These are phyloP conservation scores for Populus tremula DNA, from an alignment of 345 rosid genomes.

Conservation along the genomic window DNA sequence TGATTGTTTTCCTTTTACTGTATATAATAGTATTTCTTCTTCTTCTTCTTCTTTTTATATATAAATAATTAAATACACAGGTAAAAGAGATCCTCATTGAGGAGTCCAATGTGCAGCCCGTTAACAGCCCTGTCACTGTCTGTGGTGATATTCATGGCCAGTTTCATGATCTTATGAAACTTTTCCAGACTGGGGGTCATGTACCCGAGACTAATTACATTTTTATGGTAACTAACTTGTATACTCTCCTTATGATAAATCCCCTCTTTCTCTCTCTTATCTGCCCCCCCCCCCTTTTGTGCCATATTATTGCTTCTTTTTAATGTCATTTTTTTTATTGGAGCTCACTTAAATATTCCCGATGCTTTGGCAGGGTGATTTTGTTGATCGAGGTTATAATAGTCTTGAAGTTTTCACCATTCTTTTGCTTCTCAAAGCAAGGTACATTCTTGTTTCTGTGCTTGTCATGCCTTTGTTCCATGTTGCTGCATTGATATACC, in stretches of 20 bases:
- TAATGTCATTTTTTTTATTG: not conserved
- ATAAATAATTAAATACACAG: constrained; percentile 33
- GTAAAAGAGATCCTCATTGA: constrained; percentile 95
- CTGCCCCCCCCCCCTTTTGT: too few species aligned
- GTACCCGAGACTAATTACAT: constrained; percentile 98
- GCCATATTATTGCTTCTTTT: not conserved
- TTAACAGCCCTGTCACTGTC: constrained; percentile 98
- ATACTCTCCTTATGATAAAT: not conserved
- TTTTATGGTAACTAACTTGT: constrained; percentile 58
- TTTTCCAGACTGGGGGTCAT: constrained; percentile 97
- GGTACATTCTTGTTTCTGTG: constrained; percentile 35
- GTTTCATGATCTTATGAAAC: constrained; percentile 98
- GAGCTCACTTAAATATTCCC: constrained; percentile 8
- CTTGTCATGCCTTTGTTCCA: not conserved
- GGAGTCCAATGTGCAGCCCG: constrained; percentile 99
- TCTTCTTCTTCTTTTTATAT: not conserved
- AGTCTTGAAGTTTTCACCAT: constrained; percentile 96
- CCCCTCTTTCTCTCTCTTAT: too few species aligned
- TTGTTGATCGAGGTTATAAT: constrained; percentile 93
- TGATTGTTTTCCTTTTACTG: not conserved
- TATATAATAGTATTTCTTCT: not conserved
- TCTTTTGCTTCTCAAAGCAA: constrained; percentile 94
- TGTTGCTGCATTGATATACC: not conserved
- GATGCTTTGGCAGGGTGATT: constrained; percentile 66
- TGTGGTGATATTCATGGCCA: constrained; percentile 99